Evolutionary conservation across 31 red algal species (phyloP).

Genomic region (Odonthalia washingtoniensis): DNA sequence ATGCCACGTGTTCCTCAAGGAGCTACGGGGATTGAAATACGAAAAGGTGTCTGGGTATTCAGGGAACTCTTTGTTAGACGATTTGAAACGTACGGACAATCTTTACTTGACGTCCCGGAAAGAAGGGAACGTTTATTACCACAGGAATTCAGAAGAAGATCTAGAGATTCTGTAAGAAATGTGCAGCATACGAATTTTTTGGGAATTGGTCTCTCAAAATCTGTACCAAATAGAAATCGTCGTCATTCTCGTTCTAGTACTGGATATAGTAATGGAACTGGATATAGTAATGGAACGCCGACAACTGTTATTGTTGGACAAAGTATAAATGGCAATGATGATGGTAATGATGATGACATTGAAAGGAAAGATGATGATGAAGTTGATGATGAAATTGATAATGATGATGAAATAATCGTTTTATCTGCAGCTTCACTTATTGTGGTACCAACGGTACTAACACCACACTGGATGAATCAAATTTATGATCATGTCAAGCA

Average conservation of each 20-base stretch:
- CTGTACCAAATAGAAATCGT: not conserved
- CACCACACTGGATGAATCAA: constrained; percentile 84
- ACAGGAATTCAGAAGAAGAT: not conserved
- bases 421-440: constrained; percentile 83
- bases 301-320: no score
- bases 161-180: not conserved
- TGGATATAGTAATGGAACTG: no score
- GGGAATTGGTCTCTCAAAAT: not conserved
- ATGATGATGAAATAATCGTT: constrained; percentile 27
- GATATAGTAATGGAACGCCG: no score
- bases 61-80: not conserved
- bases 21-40: not conserved
- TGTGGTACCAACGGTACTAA: constrained; percentile 76
- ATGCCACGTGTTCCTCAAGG: constrained; percentile 46
- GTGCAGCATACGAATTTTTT: not conserved
- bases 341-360: no score
- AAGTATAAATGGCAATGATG: no score
- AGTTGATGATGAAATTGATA: no score
- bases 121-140: not conserved
- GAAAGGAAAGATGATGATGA: no score
- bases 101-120: not conserved
- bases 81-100: not conserved
- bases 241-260: no score
- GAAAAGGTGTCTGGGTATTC: not conserved
- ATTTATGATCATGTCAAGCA: constrained; percentile 59